A percentile compares a stretch with the other conserved stretches of the same genome.
Conservation (phyloP, 495 filamentous ascomycete species). For the Aspergillus baeticus region DNA sequence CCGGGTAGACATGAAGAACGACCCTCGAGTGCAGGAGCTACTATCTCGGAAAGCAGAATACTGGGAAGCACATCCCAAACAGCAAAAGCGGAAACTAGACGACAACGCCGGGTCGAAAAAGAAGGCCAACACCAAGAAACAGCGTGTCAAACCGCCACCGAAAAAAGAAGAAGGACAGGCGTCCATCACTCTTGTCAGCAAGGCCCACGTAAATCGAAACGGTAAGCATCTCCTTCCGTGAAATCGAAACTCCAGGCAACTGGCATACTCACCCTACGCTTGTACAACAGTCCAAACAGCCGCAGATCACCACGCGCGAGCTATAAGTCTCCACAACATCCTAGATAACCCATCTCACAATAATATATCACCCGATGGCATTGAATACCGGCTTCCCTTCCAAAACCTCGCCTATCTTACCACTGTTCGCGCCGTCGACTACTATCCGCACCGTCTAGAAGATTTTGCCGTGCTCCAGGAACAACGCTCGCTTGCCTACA, state of each 20-base stretch:
- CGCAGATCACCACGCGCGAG: conserved; percentile 23
- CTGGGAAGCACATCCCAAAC: conserved; percentile 41
- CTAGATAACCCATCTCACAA: conserved; percentile 38
- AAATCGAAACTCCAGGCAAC: not conserved
- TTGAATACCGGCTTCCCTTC: conserved; percentile 59
- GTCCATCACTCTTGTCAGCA: conserved; percentile 24
- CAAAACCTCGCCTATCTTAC: conserved; percentile 69
- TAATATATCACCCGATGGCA: conserved; percentile 41
- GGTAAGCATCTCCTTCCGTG: conserved; percentile 28
- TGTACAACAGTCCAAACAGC: conserved; percentile 31
- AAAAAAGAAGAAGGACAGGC: conserved; percentile 39
- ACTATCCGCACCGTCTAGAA: conserved; percentile 66
- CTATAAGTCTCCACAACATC: conserved; percentile 41
- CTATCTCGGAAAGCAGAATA: conserved; percentile 63
- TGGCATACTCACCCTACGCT: conserved; percentile 11
- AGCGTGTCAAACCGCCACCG: conserved; percentile 26
- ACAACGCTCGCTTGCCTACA: conserved; percentile 3
- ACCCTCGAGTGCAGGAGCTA: conserved; percentile 58
- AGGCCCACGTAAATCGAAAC: conserved; percentile 37
- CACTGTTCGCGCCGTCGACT: conserved; percentile 75
- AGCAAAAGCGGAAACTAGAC: conserved; percentile 49
- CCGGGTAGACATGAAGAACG: conserved; percentile 38
- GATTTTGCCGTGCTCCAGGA: conserved; percentile 63
- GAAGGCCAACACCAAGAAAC: conserved; percentile 31
- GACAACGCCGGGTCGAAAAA: conserved; percentile 35